Conservation (phyloP, 1,139 yeast genomes). For the Candida sp. region DNA sequence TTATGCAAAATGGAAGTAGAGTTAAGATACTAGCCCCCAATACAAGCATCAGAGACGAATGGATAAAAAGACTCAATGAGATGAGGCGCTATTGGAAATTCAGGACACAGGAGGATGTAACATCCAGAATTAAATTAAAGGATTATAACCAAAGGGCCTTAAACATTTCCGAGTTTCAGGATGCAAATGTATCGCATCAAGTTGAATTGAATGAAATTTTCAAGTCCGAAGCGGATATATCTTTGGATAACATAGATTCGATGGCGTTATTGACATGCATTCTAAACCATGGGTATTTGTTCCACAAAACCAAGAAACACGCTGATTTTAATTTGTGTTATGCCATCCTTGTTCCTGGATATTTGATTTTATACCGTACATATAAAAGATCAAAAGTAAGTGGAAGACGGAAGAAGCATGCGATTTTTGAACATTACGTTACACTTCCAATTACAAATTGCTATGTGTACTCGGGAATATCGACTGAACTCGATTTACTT, state of each 20-base stretch:
- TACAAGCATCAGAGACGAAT: slow-evolving; percentile 49
- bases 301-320: slow-evolving; percentile 67
- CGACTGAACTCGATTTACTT: slow-evolving; percentile 56
- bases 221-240: slow-evolving; percentile 52
- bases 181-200: slow-evolving; percentile 51
- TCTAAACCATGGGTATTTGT: slow-evolving; percentile 59
- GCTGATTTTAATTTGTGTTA: slow-evolving; percentile 58
- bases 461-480: slow-evolving; percentile 71
- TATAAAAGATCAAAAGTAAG: slow-evolving; percentile 42
- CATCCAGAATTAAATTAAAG: slow-evolving; percentile 33
- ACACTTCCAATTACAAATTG: slow-evolving; percentile 65
- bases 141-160: slow-evolving; percentile 44
- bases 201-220: slow-evolving; percentile 53
- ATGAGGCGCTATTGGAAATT: slow-evolving; percentile 59
- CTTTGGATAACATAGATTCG: slow-evolving; percentile 52
- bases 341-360: slow-evolving; percentile 71
- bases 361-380: slow-evolving; percentile 47
- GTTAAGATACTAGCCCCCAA: slow-evolving; percentile 60
- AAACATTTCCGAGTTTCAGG: slow-evolving; percentile 54
- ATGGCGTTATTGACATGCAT: slow-evolving; percentile 60
- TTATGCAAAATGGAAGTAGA: slow-evolving; percentile 42
- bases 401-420: slow-evolving; percentile 44
- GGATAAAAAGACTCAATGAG: slow-evolving; percentile 53
- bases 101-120: slow-evolving; percentile 40
- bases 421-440: slow-evolving; percentile 45